Conservation (phyloP, 2,329 filamentous ascomycete genomes). For the Calonectria hawksworthii region DNA sequence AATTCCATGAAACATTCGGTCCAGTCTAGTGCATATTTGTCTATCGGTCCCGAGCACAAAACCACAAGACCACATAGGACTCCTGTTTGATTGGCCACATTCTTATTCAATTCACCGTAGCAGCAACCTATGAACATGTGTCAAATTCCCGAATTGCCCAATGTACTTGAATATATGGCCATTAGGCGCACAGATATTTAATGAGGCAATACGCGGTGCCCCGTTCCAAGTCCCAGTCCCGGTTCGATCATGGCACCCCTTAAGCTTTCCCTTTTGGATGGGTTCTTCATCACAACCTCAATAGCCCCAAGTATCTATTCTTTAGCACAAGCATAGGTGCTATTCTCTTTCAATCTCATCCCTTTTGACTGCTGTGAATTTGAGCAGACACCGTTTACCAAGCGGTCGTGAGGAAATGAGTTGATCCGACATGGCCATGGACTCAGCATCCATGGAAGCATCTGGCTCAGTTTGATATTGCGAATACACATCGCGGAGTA, state of each 20-base stretch:
- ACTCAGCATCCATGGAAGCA: constrained; percentile 63
- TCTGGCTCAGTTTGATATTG: constrained; percentile 70
- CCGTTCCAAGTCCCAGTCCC: neutral
- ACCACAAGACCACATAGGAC: no score
- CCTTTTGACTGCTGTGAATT: constrained; percentile 56
- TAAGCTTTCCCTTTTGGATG: no score
- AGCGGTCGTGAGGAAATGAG: constrained; percentile 75
- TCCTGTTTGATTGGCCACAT: neutral
- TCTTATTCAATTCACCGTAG: neutral
- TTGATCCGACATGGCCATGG: constrained; percentile 77
- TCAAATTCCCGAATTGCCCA: neutral
- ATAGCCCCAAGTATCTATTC: neutral
- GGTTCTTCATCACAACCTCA: neutral
- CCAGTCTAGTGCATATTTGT: no score
- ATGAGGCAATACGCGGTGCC: neutral
- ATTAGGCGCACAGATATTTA: neutral
- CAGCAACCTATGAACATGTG: neutral
- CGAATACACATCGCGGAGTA: constrained; percentile 74
- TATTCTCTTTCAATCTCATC: neutral
- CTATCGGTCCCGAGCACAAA: neutral
- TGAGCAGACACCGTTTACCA: constrained; percentile 71
- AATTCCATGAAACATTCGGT: neutral
- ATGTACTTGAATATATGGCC: neutral
- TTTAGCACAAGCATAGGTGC: neutral
- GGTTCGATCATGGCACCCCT: neutral